These are phyloP conservation scores for Tulasnella sp. DNA, from an alignment of 768 basidiomycete genomes.

Conservation along the genomic window DNA sequence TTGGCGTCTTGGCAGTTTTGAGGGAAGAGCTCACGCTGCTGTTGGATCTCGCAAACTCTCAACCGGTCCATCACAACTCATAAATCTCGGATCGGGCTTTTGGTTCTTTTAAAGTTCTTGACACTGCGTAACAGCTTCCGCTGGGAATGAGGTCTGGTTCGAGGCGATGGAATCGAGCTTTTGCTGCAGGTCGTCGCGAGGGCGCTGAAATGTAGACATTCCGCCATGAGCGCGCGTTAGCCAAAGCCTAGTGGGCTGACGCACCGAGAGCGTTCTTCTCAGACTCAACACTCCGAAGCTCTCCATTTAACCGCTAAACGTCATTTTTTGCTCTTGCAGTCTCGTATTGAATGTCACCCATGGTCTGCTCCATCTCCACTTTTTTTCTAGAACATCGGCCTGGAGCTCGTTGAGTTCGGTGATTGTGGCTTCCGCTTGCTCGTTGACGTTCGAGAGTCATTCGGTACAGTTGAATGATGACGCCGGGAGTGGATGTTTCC, in stretches of 20 bases:
- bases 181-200: slow-evolving; percentile 40
- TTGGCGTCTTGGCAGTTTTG: slow-evolving; percentile 12
- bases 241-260: slow-evolving; percentile 3
- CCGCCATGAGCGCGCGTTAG: neutral
- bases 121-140: slow-evolving; percentile 46
- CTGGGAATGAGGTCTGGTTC: slow-evolving; percentile 50
- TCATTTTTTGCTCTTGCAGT: slow-evolving; percentile 45
- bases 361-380: slow-evolving; percentile 71
- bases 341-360: slow-evolving; percentile 62
- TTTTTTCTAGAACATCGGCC: slow-evolving; percentile 60
- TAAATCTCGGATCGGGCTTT: slow-evolving; percentile 85
- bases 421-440: slow-evolving; percentile 42
- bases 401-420: slow-evolving; percentile 59
- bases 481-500: slow-evolving; percentile 44
- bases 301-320: slow-evolving; percentile 40
- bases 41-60: slow-evolving; percentile 60
- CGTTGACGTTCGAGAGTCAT: slow-evolving; percentile 44
- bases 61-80: slow-evolving; percentile 71
- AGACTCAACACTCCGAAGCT: slow-evolving; percentile 43
- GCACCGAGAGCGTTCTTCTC: slow-evolving; percentile 59
- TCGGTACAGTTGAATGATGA: slow-evolving; percentile 51
- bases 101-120: slow-evolving; percentile 58
- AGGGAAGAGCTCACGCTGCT: slow-evolving; percentile 47
- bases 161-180: slow-evolving; percentile 46
- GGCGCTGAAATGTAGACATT: slow-evolving; percentile 24